Evolutionary conservation across 176 grass and related monocot genomes (phyloP), one percentile per base, ranked within the genome.

Genomic region (Pontederia paniculata): DNA sequence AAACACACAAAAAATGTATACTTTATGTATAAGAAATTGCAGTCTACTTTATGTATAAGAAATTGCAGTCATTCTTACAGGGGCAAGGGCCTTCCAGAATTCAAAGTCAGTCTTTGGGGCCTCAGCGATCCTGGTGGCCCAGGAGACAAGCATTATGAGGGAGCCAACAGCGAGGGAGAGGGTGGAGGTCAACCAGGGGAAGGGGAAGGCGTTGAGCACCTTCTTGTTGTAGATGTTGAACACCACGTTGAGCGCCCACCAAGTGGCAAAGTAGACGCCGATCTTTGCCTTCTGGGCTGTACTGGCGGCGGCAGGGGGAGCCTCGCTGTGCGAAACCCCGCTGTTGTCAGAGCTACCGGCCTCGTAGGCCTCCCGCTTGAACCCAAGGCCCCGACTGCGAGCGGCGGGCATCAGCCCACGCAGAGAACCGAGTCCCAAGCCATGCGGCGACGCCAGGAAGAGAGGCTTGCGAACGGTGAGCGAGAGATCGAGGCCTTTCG

Each of bases 201-300:
- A 50, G 5, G 48, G 48, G n/a, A 50, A 50, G 3, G 48, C 48
- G 48, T 50, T 50, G 48, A 50, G 48, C 15, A 50, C 48, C 48
- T 50, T 50, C 48, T 50, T 50, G 48, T 50, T 50, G 48, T 50
- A 50, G 48, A 50, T 50, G 48, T 50, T 50, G 48, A 50, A 50
- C 48, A 50, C 48, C 48, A 50, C 48, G 48, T 50, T 50, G 48
- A 50, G 48, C 12, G 48, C 48, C 48, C 48, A 50, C 48, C 48
- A 50, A 11, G 48, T 50, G 48, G 48, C 48, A n/a, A 50, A 50
- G 48, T 50, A 50, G 48, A 50, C n/a, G 9, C 48, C 48, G 48
- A 50, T 50, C 15, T 17, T 50, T 50, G n/a, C 15, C 48, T 50
- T 50, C 48, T 50, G 48, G n/a, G 15, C 48, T 11, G 48, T 11